A percentile compares a stretch with the other conserved stretches of the same genome.
phyloP scores from a whole-genome alignment of 768 basidiomycete genomes.

The Russula compacta region DNA sequence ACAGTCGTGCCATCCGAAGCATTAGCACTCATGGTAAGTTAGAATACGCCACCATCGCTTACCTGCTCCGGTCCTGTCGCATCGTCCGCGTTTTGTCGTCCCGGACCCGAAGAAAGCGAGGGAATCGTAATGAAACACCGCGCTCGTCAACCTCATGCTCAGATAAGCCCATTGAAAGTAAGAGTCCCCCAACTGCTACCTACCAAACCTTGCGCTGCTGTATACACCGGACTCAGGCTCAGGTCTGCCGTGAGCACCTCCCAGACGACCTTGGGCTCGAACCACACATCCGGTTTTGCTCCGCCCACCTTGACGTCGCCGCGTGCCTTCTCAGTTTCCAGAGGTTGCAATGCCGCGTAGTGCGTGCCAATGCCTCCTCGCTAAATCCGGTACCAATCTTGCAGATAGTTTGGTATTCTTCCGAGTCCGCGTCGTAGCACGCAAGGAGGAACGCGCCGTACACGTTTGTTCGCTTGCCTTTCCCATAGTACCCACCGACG shows the following conservation, averaged over 20 bases:
- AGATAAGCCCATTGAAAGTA: slow-evolving; percentile 5
- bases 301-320: slow-evolving; percentile 85
- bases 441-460: slow-evolving; percentile 98
- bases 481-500: slow-evolving; percentile 95
- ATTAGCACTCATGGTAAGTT: slow-evolving; percentile 4
- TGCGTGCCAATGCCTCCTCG: slow-evolving; percentile 81
- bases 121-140: slow-evolving; percentile 94
- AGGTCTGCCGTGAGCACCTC: slow-evolving; percentile 96
- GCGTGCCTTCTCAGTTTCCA: slow-evolving; percentile 59
- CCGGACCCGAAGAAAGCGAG: slow-evolving; percentile 83
- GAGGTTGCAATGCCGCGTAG: slow-evolving; percentile 70
- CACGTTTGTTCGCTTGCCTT: slow-evolving; percentile 94
- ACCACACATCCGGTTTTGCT: slow-evolving; percentile 96
- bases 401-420: slow-evolving; percentile 95
- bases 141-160: slow-evolving; percentile 62
- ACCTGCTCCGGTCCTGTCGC: slow-evolving; percentile 92
- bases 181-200: slow-evolving; percentile 26
- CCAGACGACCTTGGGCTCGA: slow-evolving; percentile 96
- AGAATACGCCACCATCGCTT: slow-evolving; percentile 19
- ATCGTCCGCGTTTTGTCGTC: slow-evolving; percentile 93
- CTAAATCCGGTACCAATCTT: slow-evolving; percentile 99
- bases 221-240: slow-evolving; percentile 92
- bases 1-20: slow-evolving; percentile 11
- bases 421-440: slow-evolving; percentile 90
- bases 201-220: slow-evolving; percentile 87